phyloP scores from a whole-genome alignment of 2,329 filamentous ascomycete genomes.

The Atkinsonella texensis region DNA sequence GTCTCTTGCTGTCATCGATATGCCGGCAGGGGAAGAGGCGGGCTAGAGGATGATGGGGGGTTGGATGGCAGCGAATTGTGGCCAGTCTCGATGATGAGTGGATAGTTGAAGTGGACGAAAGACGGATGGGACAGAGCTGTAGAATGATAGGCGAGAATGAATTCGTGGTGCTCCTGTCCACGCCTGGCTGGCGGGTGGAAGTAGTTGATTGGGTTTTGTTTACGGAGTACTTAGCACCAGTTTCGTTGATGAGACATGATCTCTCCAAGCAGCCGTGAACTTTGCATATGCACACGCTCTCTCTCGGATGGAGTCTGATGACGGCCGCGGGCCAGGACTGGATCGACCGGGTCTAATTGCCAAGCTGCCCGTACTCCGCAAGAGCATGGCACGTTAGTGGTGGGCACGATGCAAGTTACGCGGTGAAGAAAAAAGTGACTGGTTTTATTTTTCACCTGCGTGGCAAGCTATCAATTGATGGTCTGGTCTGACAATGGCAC shows the following conservation, averaged over 20 bases:
- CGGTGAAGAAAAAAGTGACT: too few species aligned
- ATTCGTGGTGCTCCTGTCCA: neutral
- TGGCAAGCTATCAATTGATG: too few species aligned
- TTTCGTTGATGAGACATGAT: too few species aligned
- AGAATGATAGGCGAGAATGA: conserved; percentile 2
- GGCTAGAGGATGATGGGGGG: neutral
- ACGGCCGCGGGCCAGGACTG: neutral
- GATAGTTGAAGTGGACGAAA: conserved; percentile 1
- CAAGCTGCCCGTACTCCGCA: neutral
- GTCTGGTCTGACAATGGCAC: too few species aligned
- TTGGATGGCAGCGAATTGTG: conserved; percentile 1
- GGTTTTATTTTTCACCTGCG: too few species aligned
- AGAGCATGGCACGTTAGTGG: neutral
- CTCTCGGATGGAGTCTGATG: neutral
- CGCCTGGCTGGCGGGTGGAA: neutral
- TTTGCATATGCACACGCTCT: neutral
- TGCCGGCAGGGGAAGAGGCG: conserved; percentile 22
- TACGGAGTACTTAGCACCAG: neutral
- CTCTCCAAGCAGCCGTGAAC: neutral
- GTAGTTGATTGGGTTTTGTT: neutral
- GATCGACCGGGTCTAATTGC: neutral
- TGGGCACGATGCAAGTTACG: neutral
- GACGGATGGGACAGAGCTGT: neutral
- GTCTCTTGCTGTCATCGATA: too few species aligned
- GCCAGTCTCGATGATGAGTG: neutral